These are phyloP conservation scores for Begonia loranthoides DNA, from an alignment of 306 rosid genomes.

Conservation along the genomic window DNA sequence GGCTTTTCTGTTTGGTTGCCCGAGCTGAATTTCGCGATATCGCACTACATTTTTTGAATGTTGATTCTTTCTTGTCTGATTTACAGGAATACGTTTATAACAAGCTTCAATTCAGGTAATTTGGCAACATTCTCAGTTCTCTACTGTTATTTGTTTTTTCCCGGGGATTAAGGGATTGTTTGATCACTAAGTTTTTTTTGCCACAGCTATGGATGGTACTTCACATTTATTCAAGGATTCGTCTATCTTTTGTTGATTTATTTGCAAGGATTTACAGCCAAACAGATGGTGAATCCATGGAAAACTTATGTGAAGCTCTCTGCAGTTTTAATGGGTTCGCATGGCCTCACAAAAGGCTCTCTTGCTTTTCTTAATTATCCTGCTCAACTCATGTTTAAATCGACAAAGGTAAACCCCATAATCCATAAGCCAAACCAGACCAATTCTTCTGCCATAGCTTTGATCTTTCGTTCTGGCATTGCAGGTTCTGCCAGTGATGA, in stretches of 20 bases:
- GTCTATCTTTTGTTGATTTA: conserved; percentile 77
- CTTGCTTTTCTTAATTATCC: conserved; percentile 94
- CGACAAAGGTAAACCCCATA: conserved; percentile 57
- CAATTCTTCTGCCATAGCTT: neutral
- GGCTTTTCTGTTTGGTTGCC: too few relatives aligned
- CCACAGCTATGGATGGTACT: conserved; percentile 98
- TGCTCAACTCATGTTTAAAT: conserved; percentile 98
- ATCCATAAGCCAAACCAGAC: too few relatives aligned
- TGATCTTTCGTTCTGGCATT: conserved; percentile 2
- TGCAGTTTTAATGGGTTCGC: conserved; percentile 90
- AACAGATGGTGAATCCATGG: conserved; percentile 99
- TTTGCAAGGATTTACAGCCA: conserved; percentile 84
- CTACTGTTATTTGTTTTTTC: neutral
- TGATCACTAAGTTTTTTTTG: conserved; percentile 9
- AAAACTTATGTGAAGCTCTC: conserved; percentile 93
- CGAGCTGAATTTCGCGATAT: too few relatives aligned
- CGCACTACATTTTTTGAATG: too few relatives aligned
- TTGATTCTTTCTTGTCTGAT: neutral
- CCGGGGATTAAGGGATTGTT: neutral
- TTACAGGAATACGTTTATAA: conserved; percentile 95
- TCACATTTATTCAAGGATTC: conserved; percentile 93
- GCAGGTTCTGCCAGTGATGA: conserved; percentile 96
- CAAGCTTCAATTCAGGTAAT: conserved; percentile 85
- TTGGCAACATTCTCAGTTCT: neutral
- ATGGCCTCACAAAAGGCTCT: conserved; percentile 95